A percentile compares a stretch with the other conserved stretches of the same genome.
phyloP scores from a whole-genome alignment of 2,329 filamentous ascomycete genomes.

The Cordyceps farinosa region DNA sequence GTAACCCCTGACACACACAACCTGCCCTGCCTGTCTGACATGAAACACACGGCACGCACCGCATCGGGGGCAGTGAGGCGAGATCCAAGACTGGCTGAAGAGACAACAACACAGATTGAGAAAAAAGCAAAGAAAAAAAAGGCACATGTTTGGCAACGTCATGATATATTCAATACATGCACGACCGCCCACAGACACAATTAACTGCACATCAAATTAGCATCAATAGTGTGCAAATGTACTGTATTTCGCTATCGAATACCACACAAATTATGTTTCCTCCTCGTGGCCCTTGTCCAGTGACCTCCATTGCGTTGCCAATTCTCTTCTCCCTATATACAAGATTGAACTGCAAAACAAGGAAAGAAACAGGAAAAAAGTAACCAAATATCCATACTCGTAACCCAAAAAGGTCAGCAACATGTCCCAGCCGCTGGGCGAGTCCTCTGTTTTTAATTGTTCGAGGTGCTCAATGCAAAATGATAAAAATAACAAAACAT shows the following conservation, averaged over 20 bases:
- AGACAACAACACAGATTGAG: too few species aligned
- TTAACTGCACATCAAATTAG: not conserved
- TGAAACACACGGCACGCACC: too few species aligned
- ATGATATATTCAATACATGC: not conserved
- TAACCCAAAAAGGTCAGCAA: not conserved
- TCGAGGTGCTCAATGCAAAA: conserved; percentile 15
- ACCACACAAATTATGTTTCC: conserved; percentile 15
- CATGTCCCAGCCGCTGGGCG: conserved; percentile 12
- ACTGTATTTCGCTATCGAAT: conserved; percentile 17
- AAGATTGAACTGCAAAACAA: conserved; percentile 1
- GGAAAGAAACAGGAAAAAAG: not conserved
- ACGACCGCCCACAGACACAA: not conserved
- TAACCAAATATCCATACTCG: conserved; percentile 4
- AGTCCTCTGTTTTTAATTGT: conserved; percentile 14
- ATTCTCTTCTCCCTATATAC: conserved; percentile 5
- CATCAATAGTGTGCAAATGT: conserved; percentile 3
- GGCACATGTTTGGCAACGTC: too few species aligned
- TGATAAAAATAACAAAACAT: conserved; percentile 4
- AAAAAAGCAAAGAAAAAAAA: too few species aligned
- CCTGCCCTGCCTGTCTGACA: too few species aligned
- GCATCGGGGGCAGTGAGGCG: too few species aligned
- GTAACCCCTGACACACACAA: too few species aligned
- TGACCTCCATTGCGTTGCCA: not conserved
- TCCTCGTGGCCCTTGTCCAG: not conserved
- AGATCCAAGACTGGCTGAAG: too few species aligned